Percentiles rank a stretch among this genome's conserved stretches.
These are phyloP conservation scores for Hypoxylon sp. DNA, from an alignment of 2,329 filamentous ascomycete genomes.

Conservation along the genomic window DNA sequence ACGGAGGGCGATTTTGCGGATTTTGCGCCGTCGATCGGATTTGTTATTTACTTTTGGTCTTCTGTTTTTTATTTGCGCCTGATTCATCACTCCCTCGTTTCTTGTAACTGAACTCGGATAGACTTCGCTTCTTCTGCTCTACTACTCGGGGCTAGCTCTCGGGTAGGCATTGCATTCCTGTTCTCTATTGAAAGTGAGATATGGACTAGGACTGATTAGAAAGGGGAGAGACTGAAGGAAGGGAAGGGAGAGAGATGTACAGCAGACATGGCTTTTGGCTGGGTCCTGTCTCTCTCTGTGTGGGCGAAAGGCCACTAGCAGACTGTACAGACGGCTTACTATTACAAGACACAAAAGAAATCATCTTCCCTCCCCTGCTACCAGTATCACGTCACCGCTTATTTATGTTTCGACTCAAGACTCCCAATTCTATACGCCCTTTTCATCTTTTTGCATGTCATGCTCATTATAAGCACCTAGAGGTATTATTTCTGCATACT, in stretches of 20 bases:
- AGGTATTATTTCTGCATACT: neutral
- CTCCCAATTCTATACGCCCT: neutral
- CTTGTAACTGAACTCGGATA: constrained; percentile 7
- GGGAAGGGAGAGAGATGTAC: neutral
- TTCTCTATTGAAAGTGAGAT: constrained; percentile 5
- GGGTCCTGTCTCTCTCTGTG: neutral
- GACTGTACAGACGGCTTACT: constrained; percentile 8
- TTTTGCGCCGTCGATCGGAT: neutral
- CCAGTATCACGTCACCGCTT: neutral
- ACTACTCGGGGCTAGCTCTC: constrained; percentile 12
- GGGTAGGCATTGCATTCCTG: neutral
- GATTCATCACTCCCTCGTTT: neutral
- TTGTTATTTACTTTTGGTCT: neutral
- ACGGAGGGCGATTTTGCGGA: neutral
- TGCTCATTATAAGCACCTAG: neutral
- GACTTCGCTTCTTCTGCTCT: constrained; percentile 20
- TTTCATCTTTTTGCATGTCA: neutral
- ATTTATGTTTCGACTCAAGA: neutral
- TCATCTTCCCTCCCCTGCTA: neutral
- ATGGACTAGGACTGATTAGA: neutral
- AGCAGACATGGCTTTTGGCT: neutral
- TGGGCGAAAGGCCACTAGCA: constrained; percentile 5
- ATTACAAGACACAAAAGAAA: neutral
- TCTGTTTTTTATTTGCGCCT: neutral
- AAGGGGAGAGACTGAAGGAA: neutral